Base-by-base conservation (phyloP, 75 land plant genomes). In the Larix kaempferi region DNA sequence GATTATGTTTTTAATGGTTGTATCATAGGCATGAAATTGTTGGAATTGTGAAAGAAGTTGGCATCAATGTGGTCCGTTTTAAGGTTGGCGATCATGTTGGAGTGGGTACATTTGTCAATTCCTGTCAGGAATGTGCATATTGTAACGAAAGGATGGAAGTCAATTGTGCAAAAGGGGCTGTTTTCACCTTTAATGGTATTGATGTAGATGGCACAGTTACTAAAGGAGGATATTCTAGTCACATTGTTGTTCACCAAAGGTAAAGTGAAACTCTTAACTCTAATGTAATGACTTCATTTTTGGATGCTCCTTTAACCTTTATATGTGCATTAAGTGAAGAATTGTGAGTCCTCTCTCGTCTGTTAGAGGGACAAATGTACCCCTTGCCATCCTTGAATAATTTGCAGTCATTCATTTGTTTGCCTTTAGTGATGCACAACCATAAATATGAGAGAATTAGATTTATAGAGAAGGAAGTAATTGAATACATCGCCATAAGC, bases 21-120 rank as follows among this genome's bases (percentile, higher is more conserved):
- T 56, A 58, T 35, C 13, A 29, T 84, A 96, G 99, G 72, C 99
- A 96, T 84, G 99, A 96, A 74, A 92, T 96, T 77, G 98, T 84
- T 67, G 99, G 99, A 35, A 77, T 92, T 64, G 97, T 94, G 56
- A 82, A 73, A 63, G 87, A 85, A 41, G 87, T 91, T 73, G 98
- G 98, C 57, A 78, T 84, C 19, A 76, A 77, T 73, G 98, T 95
- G 37, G 62, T 58, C 14, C 59, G 78, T 58, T 95, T 91, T 71
- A 91, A 91, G 77, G 79, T 86, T 29, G 98, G 92, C 22, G 96
- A 95, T 73, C 88, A 73, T 78, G 92, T 88, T 67, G 98, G 98
- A 8, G 89, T 88, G 52, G 94, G 98, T 21, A 83, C 87, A n/a
- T 88, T 78, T 44, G 86, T 86, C 12, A 80, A 83, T 69, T 90